Base-by-base conservation (phyloP, 768 basidiomycete genomes). In the Nevesoporus exiguus region DNA sequence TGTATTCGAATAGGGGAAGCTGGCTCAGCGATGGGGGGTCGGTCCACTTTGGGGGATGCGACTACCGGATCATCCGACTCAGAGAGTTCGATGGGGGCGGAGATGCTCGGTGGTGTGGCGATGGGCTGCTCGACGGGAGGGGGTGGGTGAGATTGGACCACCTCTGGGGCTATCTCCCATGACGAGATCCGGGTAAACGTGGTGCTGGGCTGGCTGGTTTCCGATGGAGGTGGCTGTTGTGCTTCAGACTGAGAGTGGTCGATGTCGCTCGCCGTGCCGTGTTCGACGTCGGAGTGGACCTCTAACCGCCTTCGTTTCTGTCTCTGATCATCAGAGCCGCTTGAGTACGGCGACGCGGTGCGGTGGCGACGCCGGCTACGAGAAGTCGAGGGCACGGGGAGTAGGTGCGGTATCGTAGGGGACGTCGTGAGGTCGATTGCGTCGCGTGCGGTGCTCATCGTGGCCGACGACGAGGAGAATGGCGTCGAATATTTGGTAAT, bases 401-500 rank as follows among this genome's bases (percentile, higher is more conserved):
- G n/a, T n/a, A n/a, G n/a, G n/a, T n/a, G n/a, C n/a, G n/a, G 48
- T 14, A 29, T 21, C 3, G 43, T 31, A 31, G 44, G 54, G 10
- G 56, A 39, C 1, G 49, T 25, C 11, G 61, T 52, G 51, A 56
- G 56, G 51, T 58, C 55, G n/a, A 47, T 46, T 8, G 34, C 29
- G 41, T 51, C 50, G 34, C 49, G 51, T 40, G 5, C 0, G 14
- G 22, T 45, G 64, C 55, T 64, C 63, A 64, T 64, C 61, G 63
- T 62, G 52, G 57, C 52, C 44, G n/a, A 49, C 54, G 52, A 54
- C 33, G 60, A 59, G 21, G 55, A 51, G 39, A 59, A 21, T 5
- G 5, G 5, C 22, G 14, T 25, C 14, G 14, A 6, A 11, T 55
- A 60, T 66, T 66, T 58, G 51, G 61, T 64, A 64, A 66, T 64